A percentile compares a stretch with the other conserved stretches of the same genome.
These are phyloP conservation scores for Sporothrix pallida DNA, from an alignment of 2,329 filamentous ascomycete species.

Conservation along the genomic window DNA sequence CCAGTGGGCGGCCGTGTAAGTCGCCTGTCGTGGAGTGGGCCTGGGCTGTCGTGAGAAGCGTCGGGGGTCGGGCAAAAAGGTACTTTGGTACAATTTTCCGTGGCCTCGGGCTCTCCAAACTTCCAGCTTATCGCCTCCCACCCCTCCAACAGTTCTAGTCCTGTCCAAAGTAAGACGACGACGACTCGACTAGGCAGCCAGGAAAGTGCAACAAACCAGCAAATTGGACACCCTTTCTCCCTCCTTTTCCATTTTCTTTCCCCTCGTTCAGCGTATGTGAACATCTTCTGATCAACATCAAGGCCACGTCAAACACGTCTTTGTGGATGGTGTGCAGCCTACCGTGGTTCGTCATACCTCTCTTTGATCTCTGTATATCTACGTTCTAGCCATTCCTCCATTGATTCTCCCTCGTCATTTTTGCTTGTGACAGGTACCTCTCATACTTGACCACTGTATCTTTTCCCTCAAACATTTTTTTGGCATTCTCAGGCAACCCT, in stretches of 20 bases:
- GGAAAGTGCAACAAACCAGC: background rate
- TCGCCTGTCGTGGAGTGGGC: slow-evolving; percentile 1
- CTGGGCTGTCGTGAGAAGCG: background rate
- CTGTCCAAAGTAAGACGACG: slow-evolving; percentile 5
- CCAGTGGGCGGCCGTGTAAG: slow-evolving; percentile 4
- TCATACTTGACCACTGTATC: too few species aligned
- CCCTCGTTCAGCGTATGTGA: background rate
- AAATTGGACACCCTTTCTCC: background rate
- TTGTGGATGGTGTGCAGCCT: slow-evolving; percentile 5
- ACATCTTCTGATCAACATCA: background rate
- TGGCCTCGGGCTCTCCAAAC: slow-evolving; percentile 7
- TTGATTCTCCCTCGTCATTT: background rate
- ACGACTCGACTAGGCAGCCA: slow-evolving; percentile 28
- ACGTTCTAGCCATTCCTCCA: background rate
- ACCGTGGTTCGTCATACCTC: background rate
- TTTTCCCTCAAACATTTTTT: background rate
- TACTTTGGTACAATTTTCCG: slow-evolving; percentile 7
- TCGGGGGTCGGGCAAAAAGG: slow-evolving; percentile 20
- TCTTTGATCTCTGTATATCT: background rate
- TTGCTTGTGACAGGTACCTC: slow-evolving; percentile 13
- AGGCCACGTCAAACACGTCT: slow-evolving; percentile 21
- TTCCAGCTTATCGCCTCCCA: slow-evolving; percentile 26
- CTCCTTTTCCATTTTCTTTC: background rate
- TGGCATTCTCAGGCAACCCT: background rate
- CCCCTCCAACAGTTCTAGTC: background rate